phyloP scores from a whole-genome alignment of 192 early-diverging fungal genomes.

The Nowakowskiella sp. region DNA sequence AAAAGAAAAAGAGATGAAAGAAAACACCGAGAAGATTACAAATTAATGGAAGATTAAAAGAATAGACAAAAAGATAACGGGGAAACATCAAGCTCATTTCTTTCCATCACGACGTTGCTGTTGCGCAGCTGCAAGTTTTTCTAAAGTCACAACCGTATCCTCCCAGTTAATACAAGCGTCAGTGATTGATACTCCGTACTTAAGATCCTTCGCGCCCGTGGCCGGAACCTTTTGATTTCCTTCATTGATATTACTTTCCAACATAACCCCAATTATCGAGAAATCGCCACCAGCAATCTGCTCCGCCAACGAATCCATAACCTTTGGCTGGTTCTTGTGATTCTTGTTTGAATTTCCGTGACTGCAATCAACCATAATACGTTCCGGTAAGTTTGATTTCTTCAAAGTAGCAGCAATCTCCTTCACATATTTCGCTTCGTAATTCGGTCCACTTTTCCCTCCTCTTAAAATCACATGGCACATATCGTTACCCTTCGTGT shows the following conservation, averaged over 20 bases:
- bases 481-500: conserved; percentile 79
- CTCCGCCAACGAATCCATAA: no score
- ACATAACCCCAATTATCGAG: conserved; percentile 78
- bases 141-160: conserved; percentile 68
- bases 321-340: conserved; percentile 77
- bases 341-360: conserved; percentile 90
- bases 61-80: no score
- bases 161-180: conserved; percentile 90
- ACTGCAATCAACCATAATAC: conserved; percentile 90
- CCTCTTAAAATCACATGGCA: conserved; percentile 96
- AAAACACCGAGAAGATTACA: no score
- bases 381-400: no score
- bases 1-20: no score
- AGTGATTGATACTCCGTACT: conserved; percentile 86
- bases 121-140: conserved; percentile 69
- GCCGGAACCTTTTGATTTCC: conserved; percentile 80
- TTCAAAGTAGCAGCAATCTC: conserved; percentile 34
- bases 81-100: no score
- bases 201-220: conserved; percentile 52
- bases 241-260: conserved; percentile 82
- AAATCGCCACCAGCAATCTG: conserved; percentile 40
- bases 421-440: conserved; percentile 62
- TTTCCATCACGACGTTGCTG: no score
- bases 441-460: conserved; percentile 82
- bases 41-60: no score